Base-by-base conservation (phyloP, 768 basidiomycete genomes). In the Leccinum uliginosum region DNA sequence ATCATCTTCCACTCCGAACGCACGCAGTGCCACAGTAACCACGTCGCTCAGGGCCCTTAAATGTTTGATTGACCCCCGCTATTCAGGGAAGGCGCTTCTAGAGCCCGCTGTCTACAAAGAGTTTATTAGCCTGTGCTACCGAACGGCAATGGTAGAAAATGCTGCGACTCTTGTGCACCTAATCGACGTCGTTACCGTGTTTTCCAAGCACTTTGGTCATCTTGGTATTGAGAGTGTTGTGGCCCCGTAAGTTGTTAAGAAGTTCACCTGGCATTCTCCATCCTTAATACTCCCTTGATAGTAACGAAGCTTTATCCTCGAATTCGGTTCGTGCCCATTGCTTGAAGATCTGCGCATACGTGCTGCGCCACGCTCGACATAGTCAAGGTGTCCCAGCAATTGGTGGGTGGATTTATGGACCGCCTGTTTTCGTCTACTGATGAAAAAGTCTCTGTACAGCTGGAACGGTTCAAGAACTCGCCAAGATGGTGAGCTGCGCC, bases 21-120 rank as follows among this genome's bases (percentile, higher is more conserved):
- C 74, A 10, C 80, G 80, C 6, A 75, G 78, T 49, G 72, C 75
- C 1, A 74, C 83, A 7, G 75, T 85, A 10, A 69, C 83, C 2
- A 83, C 91, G 7, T 80, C 85, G 4, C 78, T 97, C 11, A 83
- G 85, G 65, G 85, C 92, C 0, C 76, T 98, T 23, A 87, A 87
- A 63, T 86, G 78, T 51, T 78, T 98, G n/a, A 85, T 97, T 4
- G 76, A 80, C 27, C 86, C 87, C 0, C 84, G 89, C 58, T 91
- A 92, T 65, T 82, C 87, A 2, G 96, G 96, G 1, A 82, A 80
- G 27, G 90, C 87, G 0, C 80, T 98, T 32, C 77, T 89, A 56
- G 89, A 95, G 38, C 85, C 87, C 2, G 80, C 85, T 0, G 83
- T 92, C 26, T 96, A 96, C 66, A 91, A 93, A 48, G 96, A 99